These are phyloP conservation scores for Arabidopsis hybrid DNA, from an alignment of 441 rosid species.

Conservation along the genomic window DNA sequence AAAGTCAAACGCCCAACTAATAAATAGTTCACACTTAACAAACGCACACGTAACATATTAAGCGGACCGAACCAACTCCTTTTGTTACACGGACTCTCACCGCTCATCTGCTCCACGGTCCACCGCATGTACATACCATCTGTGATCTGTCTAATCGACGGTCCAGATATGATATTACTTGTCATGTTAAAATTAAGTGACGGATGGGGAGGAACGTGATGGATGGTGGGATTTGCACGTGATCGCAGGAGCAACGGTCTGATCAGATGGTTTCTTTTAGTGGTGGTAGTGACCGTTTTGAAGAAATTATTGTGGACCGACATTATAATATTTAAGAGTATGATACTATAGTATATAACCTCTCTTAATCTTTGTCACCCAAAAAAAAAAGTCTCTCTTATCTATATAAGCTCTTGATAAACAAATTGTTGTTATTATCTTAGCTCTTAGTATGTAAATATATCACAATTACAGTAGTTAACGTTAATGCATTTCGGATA, in stretches of 20 bases:
- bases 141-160: conserved; percentile 30
- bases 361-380: neutral
- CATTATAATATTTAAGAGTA: conserved; percentile 24
- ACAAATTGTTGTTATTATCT: too few species aligned
- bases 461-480: neutral
- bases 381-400: too few species aligned
- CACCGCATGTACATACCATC: conserved; percentile 30
- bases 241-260: conserved; percentile 43
- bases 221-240: conserved; percentile 47
- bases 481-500: neutral
- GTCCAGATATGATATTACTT: conserved; percentile 33
- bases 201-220: conserved; percentile 40
- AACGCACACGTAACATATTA: conserved; percentile 15
- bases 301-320: conserved; percentile 36
- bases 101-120: conserved; percentile 30
- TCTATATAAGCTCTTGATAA: too few species aligned
- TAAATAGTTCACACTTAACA: conserved; percentile 34
- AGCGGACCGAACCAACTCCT: conserved; percentile 24
- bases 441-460: neutral
- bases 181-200: conserved; percentile 19
- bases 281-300: conserved; percentile 42
- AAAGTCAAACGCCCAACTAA: conserved; percentile 27
- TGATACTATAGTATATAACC: neutral
- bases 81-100: conserved; percentile 21
- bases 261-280: conserved; percentile 36